Conservation (phyloP, 2,329 filamentous ascomycete species). For the Trichoderma afroharzianum region DNA sequence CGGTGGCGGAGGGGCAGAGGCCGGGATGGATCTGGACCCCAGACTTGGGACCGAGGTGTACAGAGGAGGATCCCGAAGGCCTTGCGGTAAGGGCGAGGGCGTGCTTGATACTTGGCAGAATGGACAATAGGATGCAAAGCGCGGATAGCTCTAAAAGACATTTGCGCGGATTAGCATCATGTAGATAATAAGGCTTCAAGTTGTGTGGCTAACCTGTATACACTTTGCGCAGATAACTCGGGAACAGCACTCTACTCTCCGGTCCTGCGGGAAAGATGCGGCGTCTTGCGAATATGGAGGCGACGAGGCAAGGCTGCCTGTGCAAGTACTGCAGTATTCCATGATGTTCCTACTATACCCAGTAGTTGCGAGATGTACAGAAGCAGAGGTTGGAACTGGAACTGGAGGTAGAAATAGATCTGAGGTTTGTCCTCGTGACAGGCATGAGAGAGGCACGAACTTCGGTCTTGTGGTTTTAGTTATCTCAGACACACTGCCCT, state of each 20-base stretch:
- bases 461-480: neutral
- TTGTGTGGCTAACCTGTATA: conserved; percentile 44
- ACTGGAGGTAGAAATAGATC: neutral
- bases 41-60: conserved; percentile 47
- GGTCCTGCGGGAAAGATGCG: conserved; percentile 54
- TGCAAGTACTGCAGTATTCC: conserved; percentile 67
- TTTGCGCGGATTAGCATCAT: conserved; percentile 15
- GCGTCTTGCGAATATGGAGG: conserved; percentile 54
- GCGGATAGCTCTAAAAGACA: conserved; percentile 53
- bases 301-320: conserved; percentile 54
- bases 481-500: neutral
- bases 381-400: neutral
- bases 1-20: conserved; percentile 37
- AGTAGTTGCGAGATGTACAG: neutral
- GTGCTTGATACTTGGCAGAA: conserved; percentile 71
- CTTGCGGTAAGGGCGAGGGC: conserved; percentile 56
- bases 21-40: conserved; percentile 22
- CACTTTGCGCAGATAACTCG: conserved; percentile 70
- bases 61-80: conserved; percentile 64
- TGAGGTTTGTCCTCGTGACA: neutral
- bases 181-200: neutral
- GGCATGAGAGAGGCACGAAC: neutral
- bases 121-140: conserved; percentile 65
- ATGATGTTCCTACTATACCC: conserved; percentile 21
- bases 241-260: conserved; percentile 64